Evolutionary conservation across 352 stramenopile species (phyloP).

Genomic region (Globisporangium orthogonon): DNA sequence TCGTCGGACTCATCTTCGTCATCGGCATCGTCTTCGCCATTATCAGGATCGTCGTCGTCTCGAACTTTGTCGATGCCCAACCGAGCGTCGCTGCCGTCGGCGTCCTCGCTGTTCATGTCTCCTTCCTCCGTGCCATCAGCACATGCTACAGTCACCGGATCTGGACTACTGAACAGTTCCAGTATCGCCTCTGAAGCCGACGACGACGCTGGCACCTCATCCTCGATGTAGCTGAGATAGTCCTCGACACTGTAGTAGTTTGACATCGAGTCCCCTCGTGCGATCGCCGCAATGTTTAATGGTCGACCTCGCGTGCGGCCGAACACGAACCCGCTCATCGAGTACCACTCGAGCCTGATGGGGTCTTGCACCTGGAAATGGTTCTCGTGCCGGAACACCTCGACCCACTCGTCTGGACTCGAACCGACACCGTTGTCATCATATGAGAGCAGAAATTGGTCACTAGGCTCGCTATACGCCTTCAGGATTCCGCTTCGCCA

Average conservation of each 20-base stretch:
- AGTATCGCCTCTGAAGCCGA: not conserved
- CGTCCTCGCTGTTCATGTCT: not conserved
- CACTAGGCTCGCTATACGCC: constrained; percentile 45
- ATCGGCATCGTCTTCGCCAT: constrained; percentile 9
- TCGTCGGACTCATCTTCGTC: constrained; percentile 15
- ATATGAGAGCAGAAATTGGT: constrained; percentile 49
- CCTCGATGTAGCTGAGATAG: constrained; percentile 56
- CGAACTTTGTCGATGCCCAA: constrained; percentile 1
- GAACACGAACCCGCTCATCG: constrained; percentile 68
- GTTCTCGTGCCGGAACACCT: constrained; percentile 53
- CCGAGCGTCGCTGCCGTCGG: not conserved
- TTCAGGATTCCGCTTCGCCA: constrained; percentile 45
- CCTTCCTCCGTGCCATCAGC: constrained; percentile 4
- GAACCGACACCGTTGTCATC: constrained; percentile 19
- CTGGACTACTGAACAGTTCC: not conserved
- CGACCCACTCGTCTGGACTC: constrained; percentile 41
- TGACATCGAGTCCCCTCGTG: constrained; percentile 9
- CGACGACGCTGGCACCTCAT: constrained; percentile 2
- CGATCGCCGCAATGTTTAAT: constrained; percentile 20
- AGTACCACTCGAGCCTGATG: constrained; percentile 50
- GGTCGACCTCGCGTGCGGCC: constrained; percentile 35
- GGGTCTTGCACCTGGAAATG: constrained; percentile 58
- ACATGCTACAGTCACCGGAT: constrained; percentile 2
- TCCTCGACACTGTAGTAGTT: constrained; percentile 56
- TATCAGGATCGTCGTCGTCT: constrained; percentile 3